Percentiles rank a stretch among this genome's conserved stretches.
Conservation (phyloP, 1,284 basidiomycete genomes). For the Bondarzewia mesenterica region DNA sequence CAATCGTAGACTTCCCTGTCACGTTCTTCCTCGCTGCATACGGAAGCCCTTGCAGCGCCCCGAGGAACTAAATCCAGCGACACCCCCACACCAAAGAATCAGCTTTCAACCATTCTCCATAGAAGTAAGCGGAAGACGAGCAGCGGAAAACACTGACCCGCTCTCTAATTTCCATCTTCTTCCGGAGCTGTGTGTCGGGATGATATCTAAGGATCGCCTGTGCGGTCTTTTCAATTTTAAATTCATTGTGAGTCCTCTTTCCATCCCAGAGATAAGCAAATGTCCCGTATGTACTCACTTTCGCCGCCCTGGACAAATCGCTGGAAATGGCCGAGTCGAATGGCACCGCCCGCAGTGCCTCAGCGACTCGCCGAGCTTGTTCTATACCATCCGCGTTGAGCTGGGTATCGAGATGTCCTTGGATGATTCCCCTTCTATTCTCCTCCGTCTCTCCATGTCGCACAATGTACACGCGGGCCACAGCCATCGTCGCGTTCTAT, state of each 20-base stretch:
- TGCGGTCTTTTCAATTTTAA: slow-evolving; percentile 59
- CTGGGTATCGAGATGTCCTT: slow-evolving; percentile 61
- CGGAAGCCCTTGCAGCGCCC: slow-evolving; percentile 48
- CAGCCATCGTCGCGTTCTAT: neutral
- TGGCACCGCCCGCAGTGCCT: slow-evolving; percentile 38
- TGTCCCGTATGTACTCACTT: slow-evolving; percentile 33
- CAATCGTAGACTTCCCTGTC: slow-evolving; percentile 26
- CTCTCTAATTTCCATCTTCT: slow-evolving; percentile 47
- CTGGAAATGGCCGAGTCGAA: slow-evolving; percentile 55
- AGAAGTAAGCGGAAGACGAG: neutral
- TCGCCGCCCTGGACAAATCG: slow-evolving; percentile 53
- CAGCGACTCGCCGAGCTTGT: slow-evolving; percentile 49
- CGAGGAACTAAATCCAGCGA: slow-evolving; percentile 42
- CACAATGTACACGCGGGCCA: slow-evolving; percentile 46
- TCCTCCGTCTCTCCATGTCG: slow-evolving; percentile 71
- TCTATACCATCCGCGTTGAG: slow-evolving; percentile 50
- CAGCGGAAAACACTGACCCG: slow-evolving; percentile 33
- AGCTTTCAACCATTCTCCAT: too few relatives aligned
- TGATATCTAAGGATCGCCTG: slow-evolving; percentile 51
- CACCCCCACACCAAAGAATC: neutral
- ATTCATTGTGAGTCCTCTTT: neutral
- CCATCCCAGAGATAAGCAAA: neutral
- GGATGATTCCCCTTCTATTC: slow-evolving; percentile 52
- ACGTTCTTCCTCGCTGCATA: slow-evolving; percentile 12
- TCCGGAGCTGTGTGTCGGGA: slow-evolving; percentile 33